Conservation (phyloP, 1,139 yeast species). For the Saccharomyces hybrid region DNA sequence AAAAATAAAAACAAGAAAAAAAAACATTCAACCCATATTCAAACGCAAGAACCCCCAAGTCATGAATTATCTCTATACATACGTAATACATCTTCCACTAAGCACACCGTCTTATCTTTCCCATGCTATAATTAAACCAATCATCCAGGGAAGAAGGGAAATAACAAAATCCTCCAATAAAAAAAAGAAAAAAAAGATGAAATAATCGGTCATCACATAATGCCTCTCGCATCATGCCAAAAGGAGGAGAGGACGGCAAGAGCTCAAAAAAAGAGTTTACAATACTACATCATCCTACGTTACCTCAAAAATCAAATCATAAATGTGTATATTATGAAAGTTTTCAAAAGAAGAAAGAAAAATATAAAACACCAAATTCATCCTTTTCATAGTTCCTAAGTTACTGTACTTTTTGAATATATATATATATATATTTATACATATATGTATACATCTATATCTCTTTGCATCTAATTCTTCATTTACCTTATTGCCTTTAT, state of each 20-base stretch:
- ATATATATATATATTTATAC: neutral
- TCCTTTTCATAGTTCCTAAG: neutral
- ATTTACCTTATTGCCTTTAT: neutral
- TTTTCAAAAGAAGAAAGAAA: neutral
- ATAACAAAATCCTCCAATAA: no score
- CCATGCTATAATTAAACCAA: no score
- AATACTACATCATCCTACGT: neutral
- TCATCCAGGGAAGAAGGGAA: no score
- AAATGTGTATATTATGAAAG: neutral
- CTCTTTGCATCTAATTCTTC: neutral
- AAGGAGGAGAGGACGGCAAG: neutral
- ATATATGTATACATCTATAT: neutral
- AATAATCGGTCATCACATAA: neutral
- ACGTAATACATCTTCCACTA: no score
- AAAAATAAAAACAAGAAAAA: neutral
- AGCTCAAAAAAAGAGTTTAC: neutral
- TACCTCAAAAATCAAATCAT: neutral
- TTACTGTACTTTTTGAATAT: neutral
- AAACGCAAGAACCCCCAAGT: neutral
- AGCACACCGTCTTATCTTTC: no score
- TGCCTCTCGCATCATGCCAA: neutral
- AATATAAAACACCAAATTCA: neutral
- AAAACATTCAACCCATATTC: neutral
- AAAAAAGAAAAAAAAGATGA: neutral
- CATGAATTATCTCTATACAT: no score